Evolutionary conservation across 2,329 filamentous ascomycete species (phyloP), one percentile per base, ranked within the genome.

Genomic region (Colletotrichum cuscutae): DNA sequence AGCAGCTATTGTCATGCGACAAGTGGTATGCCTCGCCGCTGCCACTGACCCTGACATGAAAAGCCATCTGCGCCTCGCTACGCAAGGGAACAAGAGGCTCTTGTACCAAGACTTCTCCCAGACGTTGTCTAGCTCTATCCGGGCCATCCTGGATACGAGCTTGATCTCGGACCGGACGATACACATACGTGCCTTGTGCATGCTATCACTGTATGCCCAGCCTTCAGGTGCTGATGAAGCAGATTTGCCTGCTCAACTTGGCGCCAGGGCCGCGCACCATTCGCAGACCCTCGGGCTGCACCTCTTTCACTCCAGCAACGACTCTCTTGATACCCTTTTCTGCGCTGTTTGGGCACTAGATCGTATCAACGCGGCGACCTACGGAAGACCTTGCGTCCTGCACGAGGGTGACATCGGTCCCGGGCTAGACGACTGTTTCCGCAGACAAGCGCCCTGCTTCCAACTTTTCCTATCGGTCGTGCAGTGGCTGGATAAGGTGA

Each of bases 311-410:
- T 80, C 71, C 15, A 76, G 15, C 71, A 82, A 84, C 65, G 79
- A 84, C 61, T 82, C 77, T 26, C 80, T 85, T 2, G 85, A 87
- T 65, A 85, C 83, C 2, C 76, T 91, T 2, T 90, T 90, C 57
- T 91, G 89, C 76, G 88, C 86, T 7, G 82, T 90, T 0, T 92
- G 89, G 89, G 89, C 89, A 0, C 78, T 92, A 1, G 90, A 92
- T 76, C 84, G 89, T 15, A 84, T 92, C 56, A 89, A 89, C 60
- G 86, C 89, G 1, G 87, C 89, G 0, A 85, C 90, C n/a, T 88
- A 91, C 70, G 90, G 89, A 6, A 84, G 90, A 1, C 88, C 90
- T 0, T 86, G 88, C 58, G 78, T 91, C 28, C 87, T 92, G 69
- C 89, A 92, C 74, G 89, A 91, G 75, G 81, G 88, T 61, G 90